These are phyloP conservation scores for Suaeda aralocaspica DNA, from an alignment of 148 eudicot genomes.

Conservation along the genomic window DNA sequence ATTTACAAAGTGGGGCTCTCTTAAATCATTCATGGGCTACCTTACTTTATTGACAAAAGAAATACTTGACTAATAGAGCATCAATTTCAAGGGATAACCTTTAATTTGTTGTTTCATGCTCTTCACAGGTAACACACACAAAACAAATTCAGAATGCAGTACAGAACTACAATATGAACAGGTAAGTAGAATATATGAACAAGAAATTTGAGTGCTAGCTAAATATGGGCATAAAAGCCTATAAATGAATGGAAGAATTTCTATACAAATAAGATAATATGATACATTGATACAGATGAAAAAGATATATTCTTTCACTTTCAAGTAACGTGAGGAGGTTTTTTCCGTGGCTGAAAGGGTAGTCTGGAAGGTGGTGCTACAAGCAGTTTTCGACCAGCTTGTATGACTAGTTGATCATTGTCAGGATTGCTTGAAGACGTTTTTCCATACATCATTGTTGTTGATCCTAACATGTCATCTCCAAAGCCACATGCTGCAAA, in stretches of 20 bases:
- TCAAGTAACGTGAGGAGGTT: neutral
- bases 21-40: constrained; percentile 31
- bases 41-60: constrained; percentile 34
- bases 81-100: constrained; percentile 10
- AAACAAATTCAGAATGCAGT: neutral
- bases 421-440: constrained; percentile 24
- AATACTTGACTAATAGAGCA: constrained; percentile 11
- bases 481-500: constrained; percentile 85
- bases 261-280: neutral
- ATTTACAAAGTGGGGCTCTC: constrained; percentile 25
- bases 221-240: neutral
- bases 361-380: constrained; percentile 44
- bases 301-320: constrained; percentile 1
- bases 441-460: constrained; percentile 71
- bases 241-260: neutral
- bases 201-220: neutral
- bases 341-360: constrained; percentile 12
- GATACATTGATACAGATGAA: neutral
- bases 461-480: constrained; percentile 63
- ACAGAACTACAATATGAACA: too few relatives aligned
- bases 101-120: neutral
- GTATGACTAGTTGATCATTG: constrained; percentile 27
- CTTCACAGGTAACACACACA: neutral
- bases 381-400: constrained; percentile 53
- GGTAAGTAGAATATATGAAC: neutral